Evolutionary conservation across 2,329 filamentous ascomycete species (phyloP), one percentile per base, ranked within the genome.

Genomic region (Stromatinia cepivora): DNA sequence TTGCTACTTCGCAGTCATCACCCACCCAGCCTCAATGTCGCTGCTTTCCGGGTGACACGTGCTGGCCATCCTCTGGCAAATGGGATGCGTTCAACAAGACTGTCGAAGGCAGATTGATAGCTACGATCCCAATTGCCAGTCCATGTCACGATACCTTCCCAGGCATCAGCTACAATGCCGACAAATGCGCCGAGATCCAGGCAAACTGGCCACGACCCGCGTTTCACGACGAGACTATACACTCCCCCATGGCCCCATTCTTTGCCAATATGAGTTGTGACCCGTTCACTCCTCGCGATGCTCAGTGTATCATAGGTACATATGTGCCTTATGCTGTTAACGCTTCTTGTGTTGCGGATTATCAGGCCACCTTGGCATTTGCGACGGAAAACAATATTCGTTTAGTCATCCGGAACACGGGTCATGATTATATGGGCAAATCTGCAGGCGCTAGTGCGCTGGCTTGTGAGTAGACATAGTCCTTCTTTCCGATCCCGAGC

Each of bases 361-460:
- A 75, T 52, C 52, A n/a, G 13, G 74, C 79, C 7, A 80, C 79
- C 5, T 73, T 81, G 25, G 70, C 72, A 6, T 81, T 81, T 70
- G 79, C 79, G 42, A 71, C 69, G 66, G 70, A 72, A 66, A 70
- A 78, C 17, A 81, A 81, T 57, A 76, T 83, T 57, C 78, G 81
- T 1, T 74, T 83, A 1, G 80, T 81, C 39, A 81, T 88, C 69
- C 81, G 84, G 70, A 86, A 86, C 71, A 87, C 85, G 0, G 86
- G 85, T 1, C 85, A 87, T 73, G 84, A 86, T 61, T 83, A 83
- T 71, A 80, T 84, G 42, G 88, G 87, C 50, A 85, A 86, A 59
- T 87, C 85, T 0, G 87, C 87, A 0, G 88, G 88, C 13, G 84
- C 83, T 28, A 87, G 87, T 2, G 81, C 84, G 0, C 76, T 88